Evolutionary conservation across 148 eudicot species (phyloP), one percentile per base, ranked within the genome.

Genomic region (Limonium bicolor): DNA sequence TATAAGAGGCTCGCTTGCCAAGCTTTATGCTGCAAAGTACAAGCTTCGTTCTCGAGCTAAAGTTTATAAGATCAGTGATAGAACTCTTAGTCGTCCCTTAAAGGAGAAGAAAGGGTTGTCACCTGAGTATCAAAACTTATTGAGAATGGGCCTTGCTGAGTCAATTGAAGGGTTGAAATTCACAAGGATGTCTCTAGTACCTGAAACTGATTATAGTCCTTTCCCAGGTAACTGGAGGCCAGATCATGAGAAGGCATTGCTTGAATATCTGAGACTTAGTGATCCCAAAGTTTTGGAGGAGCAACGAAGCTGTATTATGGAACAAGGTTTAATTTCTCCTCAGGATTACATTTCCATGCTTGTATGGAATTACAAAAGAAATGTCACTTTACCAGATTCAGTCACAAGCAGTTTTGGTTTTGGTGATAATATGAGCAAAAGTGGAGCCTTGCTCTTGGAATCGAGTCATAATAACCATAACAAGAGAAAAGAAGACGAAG

Each of bases 21-120:
- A 87, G 75, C 94, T 83, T 20, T 87, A 87, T 74, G 96, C 96
- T 63, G 96, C 96, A 35, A 87, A 87, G 54, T 83, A 87, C 66
- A 87, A 83, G 72, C 90, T 87, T 24, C 72, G 94, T 43, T 87
- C 94, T 35, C 68, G 96, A 42, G 96, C 96, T 35, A 87, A 87
- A 63, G 96, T 87, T 29, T 87, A 87, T 55, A 87, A 76, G 60
- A 77, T 87, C 56, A 82, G 90, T 70, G 68, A 73, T 11, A 67
- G 86, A 27, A 82, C 71, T 40, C 84, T 87, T 18, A 71, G 80
- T 49, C 96, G 92, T 25, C 96, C 96, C 46, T 56, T 87, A 16
- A 86, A 86, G 71, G 96, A 86, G 70, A 86, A 56, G 62, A 86
- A 86, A 50, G 96, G 96, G 48, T 56, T 67, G 56, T 87, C 96